Conservation (phyloP, 2,329 filamentous ascomycete genomes). For the Cercospora citrullina region DNA sequence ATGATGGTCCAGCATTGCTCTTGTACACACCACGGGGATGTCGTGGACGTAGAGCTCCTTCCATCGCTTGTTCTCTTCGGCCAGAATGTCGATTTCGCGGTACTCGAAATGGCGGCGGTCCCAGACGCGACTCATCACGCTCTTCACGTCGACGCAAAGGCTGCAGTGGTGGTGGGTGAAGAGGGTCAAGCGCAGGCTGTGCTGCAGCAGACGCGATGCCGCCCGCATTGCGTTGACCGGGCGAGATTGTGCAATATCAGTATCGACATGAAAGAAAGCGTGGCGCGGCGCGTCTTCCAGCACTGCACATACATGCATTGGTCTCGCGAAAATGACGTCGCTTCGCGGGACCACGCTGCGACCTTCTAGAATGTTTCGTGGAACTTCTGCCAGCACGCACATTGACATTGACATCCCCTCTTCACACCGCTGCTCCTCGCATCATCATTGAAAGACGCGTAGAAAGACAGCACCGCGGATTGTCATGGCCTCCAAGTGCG, state of each 20-base stretch:
- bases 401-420: not conserved
- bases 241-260: not conserved
- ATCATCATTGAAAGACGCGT: not conserved
- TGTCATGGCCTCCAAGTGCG: constrained; percentile 77
- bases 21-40: constrained; percentile 66
- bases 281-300: not conserved
- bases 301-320: not conserved
- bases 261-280: not conserved
- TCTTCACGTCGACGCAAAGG: constrained; percentile 68
- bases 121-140: constrained; percentile 67
- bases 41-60: constrained; percentile 76
- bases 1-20: not conserved
- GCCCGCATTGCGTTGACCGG: constrained; percentile 12
- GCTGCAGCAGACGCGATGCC: constrained; percentile 22
- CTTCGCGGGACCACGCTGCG: not conserved
- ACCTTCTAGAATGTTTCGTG: constrained; percentile 1
- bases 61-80: constrained; percentile 64
- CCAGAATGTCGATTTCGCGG: constrained; percentile 68
- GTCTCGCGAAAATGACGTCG: not conserved
- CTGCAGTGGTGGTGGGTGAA: constrained; percentile 73
- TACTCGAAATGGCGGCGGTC: constrained; percentile 67
- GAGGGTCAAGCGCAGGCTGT: constrained; percentile 57
- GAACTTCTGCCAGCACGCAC: not conserved
- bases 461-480: not conserved
- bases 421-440: not conserved